Conservation (phyloP, 2,329 filamentous ascomycete genomes). For the Neopestalotiopsis rosae region DNA sequence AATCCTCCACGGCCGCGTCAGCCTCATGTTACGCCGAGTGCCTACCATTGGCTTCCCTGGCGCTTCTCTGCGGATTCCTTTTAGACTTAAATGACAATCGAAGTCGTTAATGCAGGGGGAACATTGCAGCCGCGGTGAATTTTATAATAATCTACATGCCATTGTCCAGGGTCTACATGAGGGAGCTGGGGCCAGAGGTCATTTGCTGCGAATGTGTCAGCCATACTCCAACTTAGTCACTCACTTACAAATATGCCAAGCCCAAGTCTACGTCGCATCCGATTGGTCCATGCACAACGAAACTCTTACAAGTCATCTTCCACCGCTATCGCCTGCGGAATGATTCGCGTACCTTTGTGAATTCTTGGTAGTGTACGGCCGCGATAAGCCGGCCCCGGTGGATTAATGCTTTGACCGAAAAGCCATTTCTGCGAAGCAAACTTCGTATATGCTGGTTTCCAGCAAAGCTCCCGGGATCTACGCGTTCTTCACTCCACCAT, state of each 20-base stretch:
- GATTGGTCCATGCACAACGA: not conserved
- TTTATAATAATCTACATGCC: not conserved
- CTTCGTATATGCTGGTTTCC: not conserved
- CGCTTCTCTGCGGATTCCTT: not conserved
- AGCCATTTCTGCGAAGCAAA: not conserved
- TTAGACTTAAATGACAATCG: not conserved
- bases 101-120: not conserved
- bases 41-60: not conserved
- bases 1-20: not conserved
- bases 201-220: not conserved
- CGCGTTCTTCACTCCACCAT: not conserved
- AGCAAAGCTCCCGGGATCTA: not conserved
- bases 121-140: not conserved
- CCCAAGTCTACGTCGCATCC: not conserved
- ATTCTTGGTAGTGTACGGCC: not conserved
- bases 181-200: not conserved
- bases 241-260: not conserved
- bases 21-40: not conserved
- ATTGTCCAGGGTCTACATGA: not conserved
- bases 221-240: not conserved
- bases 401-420: not conserved
- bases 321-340: not conserved
- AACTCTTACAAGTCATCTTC: not conserved
- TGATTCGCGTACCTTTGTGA: not conserved
- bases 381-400: not conserved